Evolutionary conservation across 208 protist species (phyloP), one percentile per base, ranked within the genome.

Genomic region (Acanthamoeba culbertsoni): DNA sequence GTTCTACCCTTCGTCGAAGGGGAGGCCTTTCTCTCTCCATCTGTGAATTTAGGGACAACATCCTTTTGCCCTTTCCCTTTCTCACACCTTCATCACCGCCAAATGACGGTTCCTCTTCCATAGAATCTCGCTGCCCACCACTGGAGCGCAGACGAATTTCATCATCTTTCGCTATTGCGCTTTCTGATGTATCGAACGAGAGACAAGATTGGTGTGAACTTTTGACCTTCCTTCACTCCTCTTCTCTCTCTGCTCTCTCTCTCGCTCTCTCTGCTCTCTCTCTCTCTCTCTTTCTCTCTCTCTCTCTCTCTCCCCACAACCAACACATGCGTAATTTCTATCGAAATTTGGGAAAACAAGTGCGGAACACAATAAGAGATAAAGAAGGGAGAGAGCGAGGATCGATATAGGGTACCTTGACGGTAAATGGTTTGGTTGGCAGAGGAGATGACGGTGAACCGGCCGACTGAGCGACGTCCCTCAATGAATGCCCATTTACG

Each of bases 401-500:
- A 0, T 14, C 45, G 6, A 14, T 53, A 16, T 33, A 31, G 33
- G 14, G 42, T 68, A 51, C 46, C 42, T 45, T 75, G 65, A 8
- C 45, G 43, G 45, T 48, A n/a, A n/a, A n/a, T 53, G 26, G 57
- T 35, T 55, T 91, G 84, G 45, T 91, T 46, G 57, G 55, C 55
- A 3, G 84, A 62, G 57, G 84, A 91, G 45, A 53, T 33, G 51
- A 91, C 84, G 40, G 91, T 94, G 59, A 95, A 96, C 40, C 95
- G 79, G 23, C 95, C 95, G 20, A 82, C 59, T 23, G 43, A 95
- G 26, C 71, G 86, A 6, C 51, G 14, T 16, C 95, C 95, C 10
- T 86, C 91, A 42, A 96, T 93, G 71, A 86, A 96, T 6, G 92
- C 86, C 95, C 95, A 96, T 18, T 51, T 62, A 45, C 84, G 51